Base-by-base conservation (phyloP, 1,284 basidiomycete species). In the Naganishia sp. region DNA sequence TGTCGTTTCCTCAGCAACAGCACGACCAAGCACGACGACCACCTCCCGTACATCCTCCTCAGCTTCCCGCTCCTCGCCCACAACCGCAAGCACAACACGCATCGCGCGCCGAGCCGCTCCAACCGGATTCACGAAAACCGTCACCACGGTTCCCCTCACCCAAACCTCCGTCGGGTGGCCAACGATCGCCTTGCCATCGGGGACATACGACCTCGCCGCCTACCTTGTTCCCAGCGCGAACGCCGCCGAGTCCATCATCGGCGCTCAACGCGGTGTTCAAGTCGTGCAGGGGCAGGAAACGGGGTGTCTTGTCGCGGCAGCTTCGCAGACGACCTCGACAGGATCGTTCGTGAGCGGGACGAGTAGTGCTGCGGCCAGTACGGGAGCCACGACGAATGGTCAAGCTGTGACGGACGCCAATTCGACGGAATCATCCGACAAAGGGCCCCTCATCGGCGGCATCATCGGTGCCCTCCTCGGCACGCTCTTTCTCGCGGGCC, bases 391-490 rank as follows among this genome's bases (percentile, higher is more conserved):
- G 4, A 39, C 36, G n/a, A 23, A 49, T 11, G 48, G 21, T 11
- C 48, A 49, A 25, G 21, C 48, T 9, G 21, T 25, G 11, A 49
- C 48, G 10, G 36, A 39, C 13, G 36, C 4, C 36, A 49, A 16
- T 21, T 5, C 11, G 4, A 49, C 18, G 21, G 16, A 13, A n/a
- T 25, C 48, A 25, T 21, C 21, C 48, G 21, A 15, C 48, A 50
- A 50, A n/a, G 56, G 56, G 2, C n/a, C 39, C 25, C 18, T 61
- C 13, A 61, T 61, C 33, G 59, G 59, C 11, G 59, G 59, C 23
- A 42, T 61, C 23, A 48, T 61, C 1, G 59, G 59, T 21, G 59
- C 36, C 21, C 25, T 61, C 21, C 59, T 61, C 59, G 59, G 59
- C n/a, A 16, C 36, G 3, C 18, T 50, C n/a, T 5, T 48, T 0